A percentile compares a stretch with the other conserved stretches of the same genome.
Evolutionary conservation across 208 protist species (phyloP).

Genomic region (Acanthamoeba lenticulata): DNA sequence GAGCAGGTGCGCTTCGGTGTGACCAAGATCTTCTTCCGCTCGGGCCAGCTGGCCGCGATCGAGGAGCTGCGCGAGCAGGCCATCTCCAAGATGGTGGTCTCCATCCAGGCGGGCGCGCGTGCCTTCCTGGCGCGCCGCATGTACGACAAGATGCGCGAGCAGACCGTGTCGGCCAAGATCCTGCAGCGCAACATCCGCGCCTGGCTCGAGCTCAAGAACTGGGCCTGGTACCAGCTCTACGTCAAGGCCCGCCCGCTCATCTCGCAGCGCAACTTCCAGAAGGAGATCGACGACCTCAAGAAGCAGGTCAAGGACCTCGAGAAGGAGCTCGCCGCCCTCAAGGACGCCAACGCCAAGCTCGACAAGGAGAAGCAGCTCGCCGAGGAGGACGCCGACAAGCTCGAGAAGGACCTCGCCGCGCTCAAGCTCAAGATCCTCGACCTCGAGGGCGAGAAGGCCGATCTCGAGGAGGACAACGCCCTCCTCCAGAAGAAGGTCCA

Average conservation of each 20-base stretch:
- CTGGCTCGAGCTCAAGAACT: constrained; percentile 84
- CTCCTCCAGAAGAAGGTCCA: constrained; percentile 50
- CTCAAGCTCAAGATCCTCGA: constrained; percentile 73
- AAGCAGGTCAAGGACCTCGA: constrained; percentile 80
- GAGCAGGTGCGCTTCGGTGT: constrained; percentile 85
- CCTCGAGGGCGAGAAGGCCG: constrained; percentile 76
- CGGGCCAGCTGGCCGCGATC: constrained; percentile 86
- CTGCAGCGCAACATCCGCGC: constrained; percentile 86
- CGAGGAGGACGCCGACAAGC: constrained; percentile 76
- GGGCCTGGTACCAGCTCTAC: constrained; percentile 89
- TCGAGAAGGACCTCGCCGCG: constrained; percentile 75
- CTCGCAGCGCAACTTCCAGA: constrained; percentile 79
- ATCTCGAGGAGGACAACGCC: constrained; percentile 78
- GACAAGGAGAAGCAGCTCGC: constrained; percentile 77
- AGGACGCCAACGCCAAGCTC: constrained; percentile 73
- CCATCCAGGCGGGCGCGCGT: constrained; percentile 83
- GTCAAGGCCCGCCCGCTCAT: constrained; percentile 83
- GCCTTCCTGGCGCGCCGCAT: constrained; percentile 82
- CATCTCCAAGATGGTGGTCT: constrained; percentile 82
- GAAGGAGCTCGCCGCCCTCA: constrained; percentile 77
- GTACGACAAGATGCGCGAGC: constrained; percentile 81
- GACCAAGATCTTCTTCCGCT: constrained; percentile 90
- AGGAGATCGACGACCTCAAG: constrained; percentile 83
- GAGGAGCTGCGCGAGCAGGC: constrained; percentile 87
- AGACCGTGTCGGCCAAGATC: constrained; percentile 81